Base-by-base conservation (phyloP, 1,284 basidiomycete species). In the Spongispora temasekensis region DNA sequence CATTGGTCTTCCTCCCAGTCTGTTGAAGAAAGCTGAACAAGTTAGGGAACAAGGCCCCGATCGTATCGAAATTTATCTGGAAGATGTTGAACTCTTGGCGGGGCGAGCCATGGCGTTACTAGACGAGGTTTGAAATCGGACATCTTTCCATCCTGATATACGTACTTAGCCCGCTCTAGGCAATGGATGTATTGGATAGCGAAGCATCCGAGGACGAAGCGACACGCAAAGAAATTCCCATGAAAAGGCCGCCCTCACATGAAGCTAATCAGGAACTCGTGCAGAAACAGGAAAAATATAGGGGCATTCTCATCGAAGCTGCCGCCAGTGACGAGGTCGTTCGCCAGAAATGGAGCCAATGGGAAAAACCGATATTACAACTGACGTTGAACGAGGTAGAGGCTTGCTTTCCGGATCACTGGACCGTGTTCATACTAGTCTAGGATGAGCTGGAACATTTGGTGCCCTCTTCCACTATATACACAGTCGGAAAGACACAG, bases 161-260 rank as follows among this genome's bases (percentile, higher is more conserved):
- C 27, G 10, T 55, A 37, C 46, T 55, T 42, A 61, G 21, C 37
- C 54, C 31, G 52, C 27, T 48, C 1, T 72, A 97, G 93, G 88
- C 93, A 0, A 83, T 95, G 79, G 93, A 95, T 67, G 86, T 95
- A 15, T 79, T 98, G 12, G 94, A 97, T 67, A 87, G 87, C 57
- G 96, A 98, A 76, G 91, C 91, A 21, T 89, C 89, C 5, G 93
- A 96, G 72, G 94, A 98, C 68, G 93, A 94, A 77, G 74, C 81
- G 51, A 76, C 87, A 61, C 82, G 86, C 58, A 79, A 81, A 64
- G 79, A 83, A 55, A 76, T 71, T 10, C 67, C 73, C 53, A 70
- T 86, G 50, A 77, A 80, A 61, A 81, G 93, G 17, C 76, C 77
- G 1, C 83, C 88, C 2, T 97, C 95, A 0, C 83, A 90, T 67